These are phyloP conservation scores for Mycosphaerelloides madeirae DNA, from an alignment of 2,329 filamentous ascomycete species.

Conservation along the genomic window DNA sequence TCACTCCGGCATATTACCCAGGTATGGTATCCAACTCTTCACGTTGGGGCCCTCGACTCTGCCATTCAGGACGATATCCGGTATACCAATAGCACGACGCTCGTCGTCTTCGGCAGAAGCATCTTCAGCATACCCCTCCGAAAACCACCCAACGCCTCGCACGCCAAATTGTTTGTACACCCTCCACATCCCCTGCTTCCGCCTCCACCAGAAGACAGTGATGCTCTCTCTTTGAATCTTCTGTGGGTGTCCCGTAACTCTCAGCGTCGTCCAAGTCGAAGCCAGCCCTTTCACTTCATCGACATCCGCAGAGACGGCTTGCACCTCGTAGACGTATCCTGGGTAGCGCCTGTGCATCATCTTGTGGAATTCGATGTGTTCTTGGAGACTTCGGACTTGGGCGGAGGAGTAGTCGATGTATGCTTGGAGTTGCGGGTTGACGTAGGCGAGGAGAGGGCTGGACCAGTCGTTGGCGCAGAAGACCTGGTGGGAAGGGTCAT, in stretches of 20 bases:
- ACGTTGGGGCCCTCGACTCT: not conserved
- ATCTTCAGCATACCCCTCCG: not conserved
- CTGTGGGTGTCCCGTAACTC: conserved; percentile 7
- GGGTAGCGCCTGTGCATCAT: conserved; percentile 5
- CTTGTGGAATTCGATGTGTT: conserved; percentile 10
- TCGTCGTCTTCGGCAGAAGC: not conserved
- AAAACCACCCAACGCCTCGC: not conserved
- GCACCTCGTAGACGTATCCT: conserved; percentile 8
- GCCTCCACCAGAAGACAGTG: conserved; percentile 9
- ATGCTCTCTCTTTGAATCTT: conserved; percentile 8
- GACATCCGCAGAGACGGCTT: conserved; percentile 8
- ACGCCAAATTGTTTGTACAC: conserved; percentile 7
- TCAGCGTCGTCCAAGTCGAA: conserved; percentile 2
- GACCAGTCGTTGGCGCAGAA: conserved; percentile 12
- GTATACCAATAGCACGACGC: no score
- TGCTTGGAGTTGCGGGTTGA: conserved; percentile 3
- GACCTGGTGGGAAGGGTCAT: not conserved
- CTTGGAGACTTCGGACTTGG: conserved; percentile 1
- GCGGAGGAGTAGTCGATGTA: conserved; percentile 6
- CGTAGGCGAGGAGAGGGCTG: conserved; percentile 3
- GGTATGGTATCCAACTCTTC: not conserved
- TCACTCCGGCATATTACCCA: not conserved
- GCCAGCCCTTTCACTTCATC: conserved; percentile 9
- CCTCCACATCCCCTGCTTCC: conserved; percentile 1
- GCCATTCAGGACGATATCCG: no score